Conservation (phyloP, 805 yeast genomes). For the Cyberlindnera bimundalis region DNA sequence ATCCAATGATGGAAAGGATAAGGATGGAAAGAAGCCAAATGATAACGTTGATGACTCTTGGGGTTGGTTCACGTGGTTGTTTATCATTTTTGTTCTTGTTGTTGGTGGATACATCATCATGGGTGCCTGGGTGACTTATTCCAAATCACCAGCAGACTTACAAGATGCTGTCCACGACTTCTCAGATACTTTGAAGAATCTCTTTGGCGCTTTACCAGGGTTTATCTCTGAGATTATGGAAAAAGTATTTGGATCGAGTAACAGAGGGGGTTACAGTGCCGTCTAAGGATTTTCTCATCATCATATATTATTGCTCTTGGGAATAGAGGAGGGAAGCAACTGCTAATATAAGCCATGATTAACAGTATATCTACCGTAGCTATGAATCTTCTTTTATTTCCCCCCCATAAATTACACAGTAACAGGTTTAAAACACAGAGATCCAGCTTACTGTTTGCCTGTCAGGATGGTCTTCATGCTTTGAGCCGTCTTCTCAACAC, state of each 20-base stretch:
- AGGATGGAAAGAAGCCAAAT: constrained; percentile 18
- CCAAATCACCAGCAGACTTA: constrained; percentile 62
- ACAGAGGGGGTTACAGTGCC: constrained; percentile 91
- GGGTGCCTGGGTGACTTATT: constrained; percentile 73
- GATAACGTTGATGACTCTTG: constrained; percentile 41
- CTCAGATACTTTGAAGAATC: constrained; percentile 59
- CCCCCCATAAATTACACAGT: too few species aligned
- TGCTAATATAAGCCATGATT: too few species aligned
- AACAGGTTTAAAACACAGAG: too few species aligned
- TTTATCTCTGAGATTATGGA: constrained; percentile 65
- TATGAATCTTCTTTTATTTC: too few species aligned
- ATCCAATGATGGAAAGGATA: constrained; percentile 27
- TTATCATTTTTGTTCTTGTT: constrained; percentile 66
- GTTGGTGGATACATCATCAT: constrained; percentile 69
- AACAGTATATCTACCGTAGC: too few species aligned
- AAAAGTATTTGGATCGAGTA: constrained; percentile 59
- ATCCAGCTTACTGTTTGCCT: constrained; percentile 19
- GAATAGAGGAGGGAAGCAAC: too few species aligned
- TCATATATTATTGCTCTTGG: neutral
- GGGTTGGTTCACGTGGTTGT: constrained; percentile 83
- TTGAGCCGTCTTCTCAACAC: constrained; percentile 69
- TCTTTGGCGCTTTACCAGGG: constrained; percentile 57
- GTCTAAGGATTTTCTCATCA: constrained; percentile 40
- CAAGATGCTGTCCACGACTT: constrained; percentile 73
- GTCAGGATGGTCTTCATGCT: constrained; percentile 47